Evolutionary conservation across 495 filamentous ascomycete genomes (phyloP).

Genomic region (Xylaria telfairii): DNA sequence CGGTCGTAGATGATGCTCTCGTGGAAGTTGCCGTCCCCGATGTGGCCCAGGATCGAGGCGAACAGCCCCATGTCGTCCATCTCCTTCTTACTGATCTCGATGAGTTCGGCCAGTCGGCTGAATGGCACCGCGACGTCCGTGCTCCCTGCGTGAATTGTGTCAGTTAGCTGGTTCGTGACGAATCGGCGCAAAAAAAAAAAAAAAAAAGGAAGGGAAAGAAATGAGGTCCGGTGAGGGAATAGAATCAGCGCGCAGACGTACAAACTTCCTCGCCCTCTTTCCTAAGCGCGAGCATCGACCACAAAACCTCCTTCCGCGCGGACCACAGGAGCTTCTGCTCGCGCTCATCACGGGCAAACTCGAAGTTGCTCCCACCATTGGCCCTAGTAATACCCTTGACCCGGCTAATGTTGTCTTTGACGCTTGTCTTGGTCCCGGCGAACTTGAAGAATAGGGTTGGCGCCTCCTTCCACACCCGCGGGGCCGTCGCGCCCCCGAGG

Average conservation of each 20-base stretch:
- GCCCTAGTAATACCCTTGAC: conserved; percentile 69
- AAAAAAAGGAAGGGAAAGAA: neutral
- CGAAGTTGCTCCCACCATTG: conserved; percentile 70
- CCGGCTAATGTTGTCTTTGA: conserved; percentile 69
- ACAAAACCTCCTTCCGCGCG: conserved; percentile 75
- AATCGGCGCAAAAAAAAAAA: neutral
- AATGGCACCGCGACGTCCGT: conserved; percentile 93
- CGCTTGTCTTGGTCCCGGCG: conserved; percentile 70
- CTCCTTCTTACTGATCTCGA: conserved; percentile 88
- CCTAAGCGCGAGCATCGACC: conserved; percentile 75
- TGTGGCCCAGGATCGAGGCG: conserved; percentile 75
- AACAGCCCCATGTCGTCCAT: conserved; percentile 85
- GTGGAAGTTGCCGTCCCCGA: conserved; percentile 86
- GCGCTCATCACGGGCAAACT: conserved; percentile 70
- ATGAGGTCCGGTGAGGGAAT: neutral
- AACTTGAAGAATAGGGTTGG: conserved; percentile 90
- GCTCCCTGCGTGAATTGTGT: conserved; percentile 50
- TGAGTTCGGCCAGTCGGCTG: conserved; percentile 84
- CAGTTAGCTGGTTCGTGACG: no score
- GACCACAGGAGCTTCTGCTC: conserved; percentile 78
- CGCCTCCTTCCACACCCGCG: conserved; percentile 72
- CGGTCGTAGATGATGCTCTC: conserved; percentile 85
- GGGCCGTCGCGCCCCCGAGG: conserved; percentile 68
- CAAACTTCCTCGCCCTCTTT: conserved; percentile 66
- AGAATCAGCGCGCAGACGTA: conserved; percentile 36